These are phyloP conservation scores for Aplosporella prunicola DNA, from an alignment of 2,329 filamentous ascomycete genomes.

Conservation along the genomic window DNA sequence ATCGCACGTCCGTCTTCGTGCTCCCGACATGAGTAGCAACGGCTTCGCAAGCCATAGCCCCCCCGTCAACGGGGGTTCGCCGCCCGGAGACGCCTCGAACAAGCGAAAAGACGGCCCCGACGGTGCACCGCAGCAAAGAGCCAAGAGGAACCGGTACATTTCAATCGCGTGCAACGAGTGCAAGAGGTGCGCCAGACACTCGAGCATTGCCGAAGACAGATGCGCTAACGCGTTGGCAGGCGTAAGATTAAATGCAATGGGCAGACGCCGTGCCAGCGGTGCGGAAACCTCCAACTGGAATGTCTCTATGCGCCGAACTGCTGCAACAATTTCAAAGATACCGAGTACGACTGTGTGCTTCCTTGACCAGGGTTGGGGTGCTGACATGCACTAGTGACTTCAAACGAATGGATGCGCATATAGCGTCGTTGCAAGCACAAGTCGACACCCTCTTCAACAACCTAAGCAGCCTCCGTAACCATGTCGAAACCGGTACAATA, in stretches of 20 bases:
- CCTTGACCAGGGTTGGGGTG: neutral
- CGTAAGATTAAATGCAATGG: slow-evolving; percentile 62
- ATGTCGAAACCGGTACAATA: slow-evolving; percentile 25
- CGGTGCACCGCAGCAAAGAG: slow-evolving; percentile 38
- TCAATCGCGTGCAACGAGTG: slow-evolving; percentile 53
- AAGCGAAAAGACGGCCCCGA: slow-evolving; percentile 38
- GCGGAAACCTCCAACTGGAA: slow-evolving; percentile 54
- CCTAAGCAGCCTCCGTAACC: slow-evolving; percentile 55
- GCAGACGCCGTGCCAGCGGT: slow-evolving; percentile 54
- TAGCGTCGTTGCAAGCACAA: slow-evolving; percentile 70
- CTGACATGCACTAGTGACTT: slow-evolving; percentile 51
- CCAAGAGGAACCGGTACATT: slow-evolving; percentile 59
- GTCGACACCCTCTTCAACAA: slow-evolving; percentile 67
- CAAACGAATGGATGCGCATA: slow-evolving; percentile 66
- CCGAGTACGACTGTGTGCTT: slow-evolving; percentile 45
- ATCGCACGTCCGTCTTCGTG: too few relatives aligned
- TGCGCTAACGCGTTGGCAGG: slow-evolving; percentile 47
- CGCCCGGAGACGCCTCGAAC: slow-evolving; percentile 11
- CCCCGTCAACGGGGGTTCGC: slow-evolving; percentile 16
- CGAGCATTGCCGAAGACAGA: slow-evolving; percentile 20
- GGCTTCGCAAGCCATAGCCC: slow-evolving; percentile 28
- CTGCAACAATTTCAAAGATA: slow-evolving; percentile 81
- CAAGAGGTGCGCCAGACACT: slow-evolving; percentile 24
- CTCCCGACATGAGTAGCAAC: slow-evolving; percentile 15
- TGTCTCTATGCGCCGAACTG: slow-evolving; percentile 59